phyloP scores from a whole-genome alignment of 225 moss, liverwort and hornwort species.

The Climacium dendroides region DNA sequence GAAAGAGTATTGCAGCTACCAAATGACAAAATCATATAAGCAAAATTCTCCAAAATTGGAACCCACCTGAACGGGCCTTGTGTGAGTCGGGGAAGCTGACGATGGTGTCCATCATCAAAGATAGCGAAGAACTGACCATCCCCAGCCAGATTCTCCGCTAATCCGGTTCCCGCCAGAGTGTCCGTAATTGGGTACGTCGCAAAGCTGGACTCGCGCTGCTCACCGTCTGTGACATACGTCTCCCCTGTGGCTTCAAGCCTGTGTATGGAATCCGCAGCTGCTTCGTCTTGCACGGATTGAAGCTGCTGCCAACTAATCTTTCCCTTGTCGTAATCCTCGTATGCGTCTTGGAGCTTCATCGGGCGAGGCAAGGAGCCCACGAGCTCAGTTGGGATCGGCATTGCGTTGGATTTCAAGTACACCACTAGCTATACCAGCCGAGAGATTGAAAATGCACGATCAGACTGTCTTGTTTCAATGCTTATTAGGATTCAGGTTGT shows the following conservation, averaged over 20 bases:
- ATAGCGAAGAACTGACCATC: slow-evolving; percentile 38
- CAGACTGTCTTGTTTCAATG: neutral
- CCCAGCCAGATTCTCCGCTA: slow-evolving; percentile 20
- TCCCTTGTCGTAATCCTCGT: slow-evolving; percentile 23
- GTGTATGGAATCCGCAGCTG: slow-evolving; percentile 23
- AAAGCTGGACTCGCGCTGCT: slow-evolving; percentile 47
- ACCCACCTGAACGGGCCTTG: slow-evolving; percentile 13
- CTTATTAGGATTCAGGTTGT: neutral
- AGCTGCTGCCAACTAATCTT: slow-evolving; percentile 15
- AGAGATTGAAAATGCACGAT: neutral
- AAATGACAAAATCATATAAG: neutral
- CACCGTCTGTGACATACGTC: slow-evolving; percentile 17
- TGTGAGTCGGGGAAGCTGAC: slow-evolving; percentile 32
- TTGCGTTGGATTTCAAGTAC: neutral
- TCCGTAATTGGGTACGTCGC: slow-evolving; percentile 43
- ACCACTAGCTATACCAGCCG: no score
- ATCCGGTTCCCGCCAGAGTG: slow-evolving; percentile 34
- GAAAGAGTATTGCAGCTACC: neutral
- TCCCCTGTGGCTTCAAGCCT: slow-evolving; percentile 21
- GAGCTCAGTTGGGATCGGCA: slow-evolving; percentile 41
- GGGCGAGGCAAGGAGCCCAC: slow-evolving; percentile 38
- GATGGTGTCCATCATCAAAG: slow-evolving; percentile 43
- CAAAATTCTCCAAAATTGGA: neutral
- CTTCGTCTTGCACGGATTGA: slow-evolving; percentile 18
- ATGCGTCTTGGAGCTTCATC: slow-evolving; percentile 20